Evolutionary conservation across 352 stramenopile genomes (phyloP), one percentile per base, ranked within the genome.

Genomic region (Pythium chondricola): DNA sequence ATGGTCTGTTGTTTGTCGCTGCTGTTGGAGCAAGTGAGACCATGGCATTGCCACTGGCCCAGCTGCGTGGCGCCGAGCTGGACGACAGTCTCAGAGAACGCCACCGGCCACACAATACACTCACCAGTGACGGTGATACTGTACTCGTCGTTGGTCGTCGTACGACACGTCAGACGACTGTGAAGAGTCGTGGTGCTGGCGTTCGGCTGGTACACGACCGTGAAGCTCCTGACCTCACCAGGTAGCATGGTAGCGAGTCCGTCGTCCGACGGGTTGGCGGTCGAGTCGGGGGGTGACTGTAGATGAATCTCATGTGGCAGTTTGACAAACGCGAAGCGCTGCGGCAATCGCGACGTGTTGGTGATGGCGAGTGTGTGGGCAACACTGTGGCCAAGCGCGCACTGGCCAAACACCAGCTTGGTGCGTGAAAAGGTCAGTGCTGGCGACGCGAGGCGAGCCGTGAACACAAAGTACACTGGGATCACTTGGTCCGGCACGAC

Each of bases 291-390:
- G 11, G 43, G 14, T 20, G 9, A 45, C 48, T 76, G 56, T 14
- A 93, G 50, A 10, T 58, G 52, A 27, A 93, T 10, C 48, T 86
- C 65, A n/a, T 52, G 29, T 20, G 58, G 60, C 4, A 81, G 36
- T 36, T 81, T 74, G 31, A 90, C 60, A 42, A 92, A 89, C 16
- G 61, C 77, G 21, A 85, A 77, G 8, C 74, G 81, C 36, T 86
- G 73, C 9, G 82, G 57, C 0, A 93, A 49, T 8, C 58, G 43
- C 11, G 61, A 75, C 21, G 39, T 45, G 56, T 88, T 93, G 22
- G 41, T 66, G 10, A 91, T 51, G 38, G 14, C 43, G 0, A 93
- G 31, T 13, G 32, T 45, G 38, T 63, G 45, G 8, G 40, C 42
- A 4, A 66, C 57, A 16, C 50, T 70, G 50, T 93, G 80, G 14